A percentile compares a stretch with the other conserved stretches of the same genome.
Conservation (phyloP, 2,329 filamentous ascomycete genomes). For the Sporothrix dimorphospora region DNA sequence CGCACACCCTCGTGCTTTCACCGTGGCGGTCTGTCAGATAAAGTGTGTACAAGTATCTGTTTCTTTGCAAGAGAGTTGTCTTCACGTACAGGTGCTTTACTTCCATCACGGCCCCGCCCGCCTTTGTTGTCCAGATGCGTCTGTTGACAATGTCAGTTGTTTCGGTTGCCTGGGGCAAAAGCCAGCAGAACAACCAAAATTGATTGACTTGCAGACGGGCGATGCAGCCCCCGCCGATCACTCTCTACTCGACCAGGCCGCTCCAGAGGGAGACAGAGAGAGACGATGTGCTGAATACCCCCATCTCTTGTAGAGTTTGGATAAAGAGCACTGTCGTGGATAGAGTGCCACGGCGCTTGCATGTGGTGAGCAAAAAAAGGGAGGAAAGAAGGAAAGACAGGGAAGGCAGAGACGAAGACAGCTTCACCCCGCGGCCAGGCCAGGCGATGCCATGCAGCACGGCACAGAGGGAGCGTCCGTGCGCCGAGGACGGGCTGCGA, state of each 20-base stretch:
- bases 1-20: constrained; percentile 9
- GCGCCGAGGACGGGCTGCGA: constrained; percentile 19
- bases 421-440: not conserved
- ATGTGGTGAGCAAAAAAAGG: not conserved
- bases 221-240: constrained; percentile 4
- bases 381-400: too few relatives aligned
- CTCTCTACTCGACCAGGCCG: not conserved
- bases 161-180: constrained; percentile 23
- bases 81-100: too few relatives aligned
- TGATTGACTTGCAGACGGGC: constrained; percentile 2
- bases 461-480: constrained; percentile 24
- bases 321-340: constrained; percentile 19
- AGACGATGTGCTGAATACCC: not conserved
- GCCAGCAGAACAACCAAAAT: not conserved
- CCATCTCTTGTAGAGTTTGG: not conserved
- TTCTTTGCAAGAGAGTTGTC: not conserved
- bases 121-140: not conserved
- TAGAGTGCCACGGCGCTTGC: constrained; percentile 19
- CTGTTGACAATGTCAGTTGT: constrained; percentile 8
- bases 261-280: not conserved
- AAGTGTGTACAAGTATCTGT: not conserved
- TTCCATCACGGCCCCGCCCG: not conserved
- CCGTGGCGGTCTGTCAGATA: not conserved
- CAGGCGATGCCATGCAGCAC: constrained; percentile 21
- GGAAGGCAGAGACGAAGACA: not conserved